Base-by-base conservation (phyloP, 169 alveolate species). In the Babesia gibsoni region DNA sequence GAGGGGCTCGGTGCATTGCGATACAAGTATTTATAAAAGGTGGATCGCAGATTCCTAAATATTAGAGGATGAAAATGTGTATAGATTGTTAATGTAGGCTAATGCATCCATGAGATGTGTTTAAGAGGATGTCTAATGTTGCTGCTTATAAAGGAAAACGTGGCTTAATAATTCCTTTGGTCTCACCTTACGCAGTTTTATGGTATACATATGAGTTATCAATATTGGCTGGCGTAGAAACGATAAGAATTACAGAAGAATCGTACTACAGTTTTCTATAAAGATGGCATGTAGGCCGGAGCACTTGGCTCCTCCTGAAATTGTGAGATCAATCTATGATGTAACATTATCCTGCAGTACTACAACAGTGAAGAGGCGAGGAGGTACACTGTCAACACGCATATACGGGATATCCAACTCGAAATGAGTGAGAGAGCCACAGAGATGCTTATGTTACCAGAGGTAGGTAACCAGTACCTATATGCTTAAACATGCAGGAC, bases 341-440 rank as follows among this genome's bases (percentile, higher is more conserved):
- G 68, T 14, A n/a, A 9, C n/a, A 43, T 27, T 2, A 32, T 36
- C 4, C 12, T 67, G 37, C 56, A 94, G 94, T 95, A 84, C 69
- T 95, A 94, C 80, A 89, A 90, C 67, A 89, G 87, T 52, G 93
- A 82, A 20, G 98, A 95, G 72, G 97, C 98, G 20, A 57, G 84
- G 63, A 92, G 92, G 54, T 95, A 95, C 79, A 81, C 96, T 10
- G 67, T 91, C 27, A 91, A 91, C 69, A 88, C 97, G 33, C 84
- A 96, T 57, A 94, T 96, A 45, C 90, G 94, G 27, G 94, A 95
- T 46, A 94, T 96, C 48, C 97, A 96, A 72, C 80, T 91, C n/a
- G 92, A 93, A 77, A 85, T 96, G 94, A 91, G 98, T 29, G 97
- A 95, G 66, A 86, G 98, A 80, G 96, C 97, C 10, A 42, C 93